Evolutionary conservation across 2,329 filamentous ascomycete genomes (phyloP).

Genomic region (Penicillium verrucosum): DNA sequence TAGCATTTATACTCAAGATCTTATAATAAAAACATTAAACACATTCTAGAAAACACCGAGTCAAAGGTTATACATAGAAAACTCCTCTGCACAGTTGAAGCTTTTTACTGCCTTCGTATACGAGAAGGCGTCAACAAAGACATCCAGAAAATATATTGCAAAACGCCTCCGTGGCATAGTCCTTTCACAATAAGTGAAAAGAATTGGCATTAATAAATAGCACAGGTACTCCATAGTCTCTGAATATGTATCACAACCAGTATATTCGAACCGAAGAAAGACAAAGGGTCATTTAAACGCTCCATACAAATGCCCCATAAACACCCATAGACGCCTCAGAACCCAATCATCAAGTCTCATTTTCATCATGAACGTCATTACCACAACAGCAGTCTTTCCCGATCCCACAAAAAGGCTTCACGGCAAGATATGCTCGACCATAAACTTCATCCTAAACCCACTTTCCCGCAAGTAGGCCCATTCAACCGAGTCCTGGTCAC

Average conservation of each 20-base stretch:
- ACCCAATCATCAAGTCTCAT: conserved; percentile 3
- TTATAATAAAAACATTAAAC: background rate
- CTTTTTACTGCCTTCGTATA: too few relatives aligned
- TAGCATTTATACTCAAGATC: conserved; percentile 1
- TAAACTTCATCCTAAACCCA: conserved; percentile 37
- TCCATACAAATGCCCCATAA: background rate
- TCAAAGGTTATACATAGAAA: too few relatives aligned
- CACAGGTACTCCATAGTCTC: background rate
- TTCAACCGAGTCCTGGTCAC: conserved; percentile 35
- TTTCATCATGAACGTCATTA: conserved; percentile 8
- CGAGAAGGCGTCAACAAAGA: too few relatives aligned
- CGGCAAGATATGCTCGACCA: conserved; percentile 36
- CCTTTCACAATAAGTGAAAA: background rate
- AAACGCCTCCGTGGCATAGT: background rate
- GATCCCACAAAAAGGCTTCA: background rate
- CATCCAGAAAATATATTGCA: too few relatives aligned
- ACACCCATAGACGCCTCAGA: background rate
- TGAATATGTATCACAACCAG: background rate
- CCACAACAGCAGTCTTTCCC: background rate
- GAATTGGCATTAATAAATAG: background rate
- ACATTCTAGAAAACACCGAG: background rate
- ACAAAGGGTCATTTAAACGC: background rate
- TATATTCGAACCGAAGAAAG: background rate
- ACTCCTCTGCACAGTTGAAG: too few relatives aligned
- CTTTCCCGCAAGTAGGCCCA: conserved; percentile 43